These are phyloP conservation scores for Pleodorina starrii DNA, from an alignment of 139 green algal species.

Conservation along the genomic window DNA sequence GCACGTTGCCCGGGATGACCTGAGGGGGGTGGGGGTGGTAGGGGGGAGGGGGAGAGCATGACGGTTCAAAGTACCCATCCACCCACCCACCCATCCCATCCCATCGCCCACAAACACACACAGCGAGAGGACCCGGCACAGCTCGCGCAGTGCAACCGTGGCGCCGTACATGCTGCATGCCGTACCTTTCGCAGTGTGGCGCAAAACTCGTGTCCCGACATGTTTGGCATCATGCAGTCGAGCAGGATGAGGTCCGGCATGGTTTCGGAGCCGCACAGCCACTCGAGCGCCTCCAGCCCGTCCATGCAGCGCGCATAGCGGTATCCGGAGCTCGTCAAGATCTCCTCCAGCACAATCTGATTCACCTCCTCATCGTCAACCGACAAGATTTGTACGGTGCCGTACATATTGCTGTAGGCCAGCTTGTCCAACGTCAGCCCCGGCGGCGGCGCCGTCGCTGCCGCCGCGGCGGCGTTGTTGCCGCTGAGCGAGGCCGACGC, in stretches of 20 bases:
- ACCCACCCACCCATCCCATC: too few species aligned
- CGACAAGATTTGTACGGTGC: slow-evolving; percentile 54
- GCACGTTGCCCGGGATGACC: slow-evolving; percentile 50
- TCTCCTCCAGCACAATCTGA: slow-evolving; percentile 69
- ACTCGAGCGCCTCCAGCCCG: slow-evolving; percentile 56
- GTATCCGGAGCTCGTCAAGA: slow-evolving; percentile 58
- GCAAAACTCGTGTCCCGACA: slow-evolving; percentile 72
- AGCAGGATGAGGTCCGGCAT: slow-evolving; percentile 75
- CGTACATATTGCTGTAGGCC: slow-evolving; percentile 56
- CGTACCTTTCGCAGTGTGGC: slow-evolving; percentile 54
- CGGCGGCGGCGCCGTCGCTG: slow-evolving; percentile 10
- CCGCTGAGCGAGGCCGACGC: neutral
- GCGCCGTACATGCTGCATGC: neutral
- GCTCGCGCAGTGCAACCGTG: too few species aligned
- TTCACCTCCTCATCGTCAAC: slow-evolving; percentile 67
- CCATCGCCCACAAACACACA: too few species aligned
- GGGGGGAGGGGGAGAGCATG: neutral
- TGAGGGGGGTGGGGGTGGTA: neutral
- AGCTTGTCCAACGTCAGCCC: slow-evolving; percentile 60
- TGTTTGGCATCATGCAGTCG: slow-evolving; percentile 76
- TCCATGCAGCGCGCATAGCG: slow-evolving; percentile 57
- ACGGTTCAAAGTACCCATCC: neutral
- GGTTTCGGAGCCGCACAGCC: slow-evolving; percentile 44
- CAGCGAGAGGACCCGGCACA: too few species aligned
- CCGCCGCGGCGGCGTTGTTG: neutral